These are phyloP conservation scores for Boletus rufocinnamomeus DNA, from an alignment of 768 basidiomycete genomes.

Conservation along the genomic window DNA sequence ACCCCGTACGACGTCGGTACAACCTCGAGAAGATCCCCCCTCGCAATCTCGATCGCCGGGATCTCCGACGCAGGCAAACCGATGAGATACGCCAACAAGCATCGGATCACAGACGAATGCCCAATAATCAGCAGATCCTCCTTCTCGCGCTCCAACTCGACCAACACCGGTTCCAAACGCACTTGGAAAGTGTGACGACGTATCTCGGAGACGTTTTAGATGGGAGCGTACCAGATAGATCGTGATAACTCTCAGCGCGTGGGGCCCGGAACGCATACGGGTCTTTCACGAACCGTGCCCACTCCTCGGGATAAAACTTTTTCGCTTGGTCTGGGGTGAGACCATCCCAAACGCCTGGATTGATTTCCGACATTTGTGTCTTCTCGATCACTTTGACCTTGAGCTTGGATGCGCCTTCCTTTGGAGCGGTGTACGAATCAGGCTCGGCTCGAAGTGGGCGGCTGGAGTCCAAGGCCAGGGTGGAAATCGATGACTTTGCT, in stretches of 20 bases:
- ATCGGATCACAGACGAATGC: constrained; percentile 96
- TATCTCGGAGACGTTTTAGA: constrained; percentile 1
- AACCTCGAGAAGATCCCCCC: constrained; percentile 95
- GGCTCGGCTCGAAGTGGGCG: not conserved
- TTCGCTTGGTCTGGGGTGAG: constrained; percentile 87
- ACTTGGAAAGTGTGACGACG: constrained; percentile 47
- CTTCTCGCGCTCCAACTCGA: constrained; percentile 92
- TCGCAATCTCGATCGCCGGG: constrained; percentile 94
- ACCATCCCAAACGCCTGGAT: constrained; percentile 97
- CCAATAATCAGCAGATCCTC: constrained; percentile 97
- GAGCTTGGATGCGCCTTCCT: constrained; percentile 27
- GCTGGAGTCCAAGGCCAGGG: constrained; percentile 8
- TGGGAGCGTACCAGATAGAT: constrained; percentile 66
- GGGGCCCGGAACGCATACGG: constrained; percentile 93
- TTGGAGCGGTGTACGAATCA: constrained; percentile 1
- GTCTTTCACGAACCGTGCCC: constrained; percentile 89
- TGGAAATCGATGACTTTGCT: constrained; percentile 22
- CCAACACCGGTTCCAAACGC: constrained; percentile 87
- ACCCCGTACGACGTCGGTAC: constrained; percentile 89
- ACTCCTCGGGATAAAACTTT: constrained; percentile 91
- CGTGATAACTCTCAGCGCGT: constrained; percentile 96
- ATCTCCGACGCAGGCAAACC: constrained; percentile 95
- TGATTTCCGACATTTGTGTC: constrained; percentile 96
- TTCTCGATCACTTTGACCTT: constrained; percentile 91
- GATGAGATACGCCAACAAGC: constrained; percentile 89